phyloP scores from a whole-genome alignment of 78 protist species.

The Isochrysis galbana region DNA sequence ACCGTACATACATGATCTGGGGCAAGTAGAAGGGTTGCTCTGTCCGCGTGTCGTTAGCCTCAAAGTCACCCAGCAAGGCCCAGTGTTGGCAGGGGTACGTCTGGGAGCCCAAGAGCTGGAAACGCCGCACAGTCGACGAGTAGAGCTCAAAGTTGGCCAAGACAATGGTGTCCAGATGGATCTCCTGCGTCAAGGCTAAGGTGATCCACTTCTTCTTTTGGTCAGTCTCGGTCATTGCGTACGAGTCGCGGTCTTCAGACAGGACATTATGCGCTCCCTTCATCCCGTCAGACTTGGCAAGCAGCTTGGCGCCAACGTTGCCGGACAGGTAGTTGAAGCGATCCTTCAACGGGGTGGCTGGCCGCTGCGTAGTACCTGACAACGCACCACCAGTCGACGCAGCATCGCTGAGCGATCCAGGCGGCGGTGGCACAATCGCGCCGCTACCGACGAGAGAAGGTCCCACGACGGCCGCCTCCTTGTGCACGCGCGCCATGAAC shows the following conservation, averaged over 20 bases:
- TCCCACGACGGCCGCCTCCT: background rate
- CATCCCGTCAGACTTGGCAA: background rate
- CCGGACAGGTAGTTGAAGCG: background rate
- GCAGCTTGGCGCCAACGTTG: background rate
- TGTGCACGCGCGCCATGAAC: background rate
- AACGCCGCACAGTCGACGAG: background rate
- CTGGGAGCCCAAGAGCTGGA: slow-evolving; percentile 16
- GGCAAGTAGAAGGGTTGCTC: background rate
- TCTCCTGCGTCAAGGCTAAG: background rate
- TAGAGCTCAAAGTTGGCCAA: background rate
- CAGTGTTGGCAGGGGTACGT: background rate
- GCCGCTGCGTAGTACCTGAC: background rate
- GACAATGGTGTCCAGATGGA: background rate
- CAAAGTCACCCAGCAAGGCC: background rate
- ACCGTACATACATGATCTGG: background rate
- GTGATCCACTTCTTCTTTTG: background rate
- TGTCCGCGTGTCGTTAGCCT: background rate
- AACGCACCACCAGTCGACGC: background rate
- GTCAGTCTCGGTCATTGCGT: background rate
- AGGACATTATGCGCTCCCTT: background rate
- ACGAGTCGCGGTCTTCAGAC: background rate
- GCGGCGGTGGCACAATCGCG: no score
- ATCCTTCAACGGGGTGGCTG: background rate
- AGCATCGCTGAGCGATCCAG: background rate
- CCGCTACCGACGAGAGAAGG: background rate